Percentiles rank a stretch among this genome's conserved stretches.
Evolutionary conservation across 1,284 basidiomycete genomes (phyloP).

Genomic region (Trichosporon sp.): DNA sequence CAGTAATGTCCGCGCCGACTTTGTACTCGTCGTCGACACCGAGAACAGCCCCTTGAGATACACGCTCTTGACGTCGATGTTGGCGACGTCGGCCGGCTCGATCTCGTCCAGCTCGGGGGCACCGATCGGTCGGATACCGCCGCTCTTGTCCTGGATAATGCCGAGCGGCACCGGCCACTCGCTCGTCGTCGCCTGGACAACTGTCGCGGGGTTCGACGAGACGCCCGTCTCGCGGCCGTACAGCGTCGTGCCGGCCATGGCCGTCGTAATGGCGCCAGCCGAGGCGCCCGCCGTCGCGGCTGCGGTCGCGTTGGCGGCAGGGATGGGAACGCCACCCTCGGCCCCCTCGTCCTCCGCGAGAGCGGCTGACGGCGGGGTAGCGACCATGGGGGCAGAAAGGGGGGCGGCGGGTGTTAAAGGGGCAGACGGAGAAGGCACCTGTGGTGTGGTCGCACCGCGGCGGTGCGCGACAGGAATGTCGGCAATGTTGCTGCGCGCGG

Average conservation of each 20-base stretch:
- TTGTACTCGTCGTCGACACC: slow-evolving; percentile 93
- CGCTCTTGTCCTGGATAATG: slow-evolving; percentile 20
- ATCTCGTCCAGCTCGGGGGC: slow-evolving; percentile 22
- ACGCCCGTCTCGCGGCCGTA: slow-evolving; percentile 25
- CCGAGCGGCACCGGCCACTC: slow-evolving; percentile 27
- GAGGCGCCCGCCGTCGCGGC: slow-evolving; percentile 52
- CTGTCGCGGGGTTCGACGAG: slow-evolving; percentile 14
- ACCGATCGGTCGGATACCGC: slow-evolving; percentile 20
- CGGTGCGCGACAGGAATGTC: slow-evolving; percentile 52
- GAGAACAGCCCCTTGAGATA: slow-evolving; percentile 86
- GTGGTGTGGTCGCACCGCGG: slow-evolving; percentile 10
- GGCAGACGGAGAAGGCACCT: slow-evolving; percentile 25
- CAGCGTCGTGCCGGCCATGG: slow-evolving; percentile 31
- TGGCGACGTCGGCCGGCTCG: slow-evolving; percentile 25
- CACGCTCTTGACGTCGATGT: slow-evolving; percentile 70
- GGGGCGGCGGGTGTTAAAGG: slow-evolving; percentile 37
- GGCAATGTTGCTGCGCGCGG: slow-evolving; percentile 37
- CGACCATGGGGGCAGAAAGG: slow-evolving; percentile 61
- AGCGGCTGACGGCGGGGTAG: not conserved
- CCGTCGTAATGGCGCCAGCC: slow-evolving; percentile 35
- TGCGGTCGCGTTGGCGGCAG: not conserved
- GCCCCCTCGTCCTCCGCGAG: not conserved
- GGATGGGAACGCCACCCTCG: slow-evolving; percentile 43
- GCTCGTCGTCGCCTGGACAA: slow-evolving; percentile 21
- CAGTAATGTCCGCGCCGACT: slow-evolving; percentile 73